Evolutionary conservation across 495 filamentous ascomycete species (phyloP).

Genomic region (Talaromyces ruber): DNA sequence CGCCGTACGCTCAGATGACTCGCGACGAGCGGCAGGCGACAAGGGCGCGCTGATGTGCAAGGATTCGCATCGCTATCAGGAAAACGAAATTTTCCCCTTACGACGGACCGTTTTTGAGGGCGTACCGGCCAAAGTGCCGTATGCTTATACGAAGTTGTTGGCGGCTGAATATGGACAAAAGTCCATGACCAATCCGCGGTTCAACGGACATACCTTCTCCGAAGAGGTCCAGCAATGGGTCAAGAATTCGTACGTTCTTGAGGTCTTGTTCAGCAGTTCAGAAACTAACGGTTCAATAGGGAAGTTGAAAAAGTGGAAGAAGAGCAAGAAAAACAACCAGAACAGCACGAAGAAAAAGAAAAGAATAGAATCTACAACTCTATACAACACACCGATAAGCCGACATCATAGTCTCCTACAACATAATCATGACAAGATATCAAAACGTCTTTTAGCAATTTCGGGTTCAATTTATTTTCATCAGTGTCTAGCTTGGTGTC

Average conservation of each 20-base stretch:
- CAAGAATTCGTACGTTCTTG: background rate
- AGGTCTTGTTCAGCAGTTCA: background rate
- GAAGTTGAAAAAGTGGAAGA: background rate
- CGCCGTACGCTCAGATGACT: conserved; percentile 39
- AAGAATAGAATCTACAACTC: background rate
- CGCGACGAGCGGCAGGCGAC: conserved; percentile 21
- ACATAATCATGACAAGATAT: background rate
- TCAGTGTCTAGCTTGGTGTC: background rate
- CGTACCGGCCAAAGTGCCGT: conserved; percentile 66
- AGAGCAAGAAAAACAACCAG: background rate
- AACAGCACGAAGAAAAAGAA: background rate
- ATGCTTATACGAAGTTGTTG: conserved; percentile 62
- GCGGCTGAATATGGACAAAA: conserved; percentile 64
- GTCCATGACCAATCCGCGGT: conserved; percentile 55
- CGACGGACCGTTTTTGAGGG: conserved; percentile 72
- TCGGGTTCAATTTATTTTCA: background rate
- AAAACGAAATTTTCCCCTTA: conserved; percentile 69
- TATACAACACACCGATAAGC: background rate
- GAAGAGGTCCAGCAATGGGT: conserved; percentile 2
- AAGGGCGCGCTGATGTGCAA: conserved; percentile 45
- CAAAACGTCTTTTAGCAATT: background rate
- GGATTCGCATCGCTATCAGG: conserved; percentile 46
- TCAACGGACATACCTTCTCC: conserved; percentile 45
- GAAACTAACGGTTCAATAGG: background rate
- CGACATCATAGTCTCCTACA: background rate